Base-by-base conservation (phyloP, 106 monocot species). In the Triglochin maritima region DNA sequence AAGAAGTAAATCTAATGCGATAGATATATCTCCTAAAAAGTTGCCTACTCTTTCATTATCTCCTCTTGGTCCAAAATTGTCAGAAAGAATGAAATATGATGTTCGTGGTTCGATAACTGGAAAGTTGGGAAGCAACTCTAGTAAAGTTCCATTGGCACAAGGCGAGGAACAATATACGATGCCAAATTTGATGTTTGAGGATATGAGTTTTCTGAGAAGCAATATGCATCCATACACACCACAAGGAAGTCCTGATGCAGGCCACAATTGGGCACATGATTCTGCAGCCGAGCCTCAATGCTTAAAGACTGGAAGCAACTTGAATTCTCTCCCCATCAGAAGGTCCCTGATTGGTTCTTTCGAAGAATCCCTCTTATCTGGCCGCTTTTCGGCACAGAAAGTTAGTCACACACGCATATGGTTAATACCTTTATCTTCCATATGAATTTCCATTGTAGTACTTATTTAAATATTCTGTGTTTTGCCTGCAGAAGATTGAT, bases 331-430 rank as follows among this genome's bases (percentile, higher is more conserved):
- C 68, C 83, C 75, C 65, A 82, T 88, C 65, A 74, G 91, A 72
- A 78, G 96, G 67, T 96, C 96, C n/a, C 68, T 96, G 45, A 76
- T 96, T 77, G 96, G 96, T 67, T 96, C 96, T 49, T 96, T 96
- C 80, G 96, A 96, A 72, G 96, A 96, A 76, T 96, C 90, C 47
- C 96, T 96, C 57, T 78, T 96, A 68, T 91, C 96, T 49, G 91
- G 96, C 43, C 80, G 91, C 15, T 74, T 90, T 64, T 84, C 74
- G 2, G 86, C 78, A 69, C 79, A 80, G 43, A 86, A 88, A 75
- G 78, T 79, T 46, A 70, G 80, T 70, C 87, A 91, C 85, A 91
- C 88, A 15, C 41, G 60, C n/a, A 56, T 59, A 7, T 29, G 29
- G 17, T 3, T 59, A 6, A 42, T 42, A n/a, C 42, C 42, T 17